Evolutionary conservation across 805 yeast species (phyloP).

Genomic region (Schwanniomyces occidentalis): DNA sequence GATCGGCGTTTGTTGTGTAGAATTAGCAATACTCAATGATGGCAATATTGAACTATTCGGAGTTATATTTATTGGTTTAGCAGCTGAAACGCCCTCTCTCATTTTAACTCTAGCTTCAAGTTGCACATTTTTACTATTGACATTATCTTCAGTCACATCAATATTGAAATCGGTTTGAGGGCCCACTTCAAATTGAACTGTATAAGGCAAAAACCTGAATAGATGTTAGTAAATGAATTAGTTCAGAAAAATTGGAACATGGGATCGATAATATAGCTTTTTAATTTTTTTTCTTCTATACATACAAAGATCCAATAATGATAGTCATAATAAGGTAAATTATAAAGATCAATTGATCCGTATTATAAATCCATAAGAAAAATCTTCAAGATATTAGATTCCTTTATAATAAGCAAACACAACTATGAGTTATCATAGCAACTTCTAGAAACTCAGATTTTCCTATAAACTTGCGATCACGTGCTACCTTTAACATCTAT

Average conservation of each 20-base stretch:
- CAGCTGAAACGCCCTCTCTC: slow-evolving; percentile 1
- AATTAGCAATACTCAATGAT: slow-evolving; percentile 38
- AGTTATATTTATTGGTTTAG: slow-evolving; percentile 9
- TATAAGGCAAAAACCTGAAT: slow-evolving; percentile 66
- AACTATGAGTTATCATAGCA: background rate
- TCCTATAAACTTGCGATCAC: background rate
- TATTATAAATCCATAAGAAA: no score
- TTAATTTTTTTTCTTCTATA: slow-evolving; percentile 18
- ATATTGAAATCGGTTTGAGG: slow-evolving; percentile 11
- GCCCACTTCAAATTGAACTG: slow-evolving; percentile 65
- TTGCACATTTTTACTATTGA: slow-evolving; percentile 1
- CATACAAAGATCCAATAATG: slow-evolving; percentile 68
- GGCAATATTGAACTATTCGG: slow-evolving; percentile 31
- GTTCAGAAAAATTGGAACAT: background rate
- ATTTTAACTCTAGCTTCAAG: slow-evolving; percentile 7
- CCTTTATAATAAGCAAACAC: no score
- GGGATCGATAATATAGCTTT: background rate
- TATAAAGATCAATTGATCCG: no score
- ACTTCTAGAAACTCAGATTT: background rate
- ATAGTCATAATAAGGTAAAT: no score
- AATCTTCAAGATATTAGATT: no score
- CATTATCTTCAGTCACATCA: slow-evolving; percentile 5
- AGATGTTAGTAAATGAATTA: slow-evolving; percentile 17
- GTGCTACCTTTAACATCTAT: background rate
- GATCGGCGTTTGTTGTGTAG: slow-evolving; percentile 21